A percentile compares a stretch with the other conserved stretches of the same genome.
Conservation (phyloP, 2,329 filamentous ascomycete genomes). For the Calonectria multiphialidica region DNA sequence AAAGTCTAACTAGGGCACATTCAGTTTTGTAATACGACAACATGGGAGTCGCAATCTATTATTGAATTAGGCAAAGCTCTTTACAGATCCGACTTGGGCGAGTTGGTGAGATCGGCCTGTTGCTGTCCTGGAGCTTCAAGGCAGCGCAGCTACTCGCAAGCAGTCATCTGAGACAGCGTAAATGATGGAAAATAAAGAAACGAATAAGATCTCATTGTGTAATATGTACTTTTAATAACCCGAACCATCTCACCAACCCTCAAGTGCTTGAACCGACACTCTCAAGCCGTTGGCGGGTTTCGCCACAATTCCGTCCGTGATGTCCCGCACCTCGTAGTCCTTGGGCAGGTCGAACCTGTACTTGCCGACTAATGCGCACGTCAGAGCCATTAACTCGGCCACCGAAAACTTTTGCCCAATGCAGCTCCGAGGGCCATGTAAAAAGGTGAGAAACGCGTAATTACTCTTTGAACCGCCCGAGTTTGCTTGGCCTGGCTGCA, state of each 20-base stretch:
- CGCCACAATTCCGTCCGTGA: conserved; percentile 36
- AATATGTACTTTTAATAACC: background rate
- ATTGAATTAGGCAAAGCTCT: no score
- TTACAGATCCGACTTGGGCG: background rate
- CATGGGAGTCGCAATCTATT: no score
- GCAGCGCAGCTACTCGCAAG: background rate
- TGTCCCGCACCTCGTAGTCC: conserved; percentile 32
- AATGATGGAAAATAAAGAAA: background rate
- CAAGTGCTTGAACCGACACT: conserved; percentile 12
- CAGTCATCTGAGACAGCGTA: background rate
- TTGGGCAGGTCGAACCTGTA: conserved; percentile 31
- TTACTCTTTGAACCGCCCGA: conserved; percentile 77
- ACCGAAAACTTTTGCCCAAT: conserved; percentile 42
- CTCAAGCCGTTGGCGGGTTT: conserved; percentile 28
- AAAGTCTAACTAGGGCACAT: background rate
- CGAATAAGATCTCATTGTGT: background rate
- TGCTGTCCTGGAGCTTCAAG: no score
- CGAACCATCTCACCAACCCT: conserved; percentile 28
- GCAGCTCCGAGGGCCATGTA: conserved; percentile 65
- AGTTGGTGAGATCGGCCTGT: background rate
- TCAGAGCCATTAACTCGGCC: conserved; percentile 37
- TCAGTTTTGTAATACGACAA: no score
- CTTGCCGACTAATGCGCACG: conserved; percentile 30
- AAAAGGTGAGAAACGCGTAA: conserved; percentile 80
- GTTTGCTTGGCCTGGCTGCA: conserved; percentile 44